Base-by-base conservation (phyloP, 2,329 filamentous ascomycete genomes). In the Epichloe typhina region DNA sequence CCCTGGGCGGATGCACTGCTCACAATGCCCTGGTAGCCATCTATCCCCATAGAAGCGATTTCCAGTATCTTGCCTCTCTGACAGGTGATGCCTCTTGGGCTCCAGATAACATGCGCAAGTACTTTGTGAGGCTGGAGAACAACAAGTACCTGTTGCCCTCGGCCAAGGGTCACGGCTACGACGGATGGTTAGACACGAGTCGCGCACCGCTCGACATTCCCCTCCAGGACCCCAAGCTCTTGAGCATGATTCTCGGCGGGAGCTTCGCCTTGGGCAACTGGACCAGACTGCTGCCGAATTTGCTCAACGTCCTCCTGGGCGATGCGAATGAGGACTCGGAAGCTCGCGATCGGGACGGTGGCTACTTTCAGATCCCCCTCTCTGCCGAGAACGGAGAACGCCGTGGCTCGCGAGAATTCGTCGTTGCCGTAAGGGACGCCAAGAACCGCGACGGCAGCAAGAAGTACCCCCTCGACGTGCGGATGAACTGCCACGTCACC, bases 21-120 rank as follows among this genome's bases (percentile, higher is more conserved):
- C 81, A 85, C 64, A 80, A 82, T 43, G 79, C 78, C 6, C 63
- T 82, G 43, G 75, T 84, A 46, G 70, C 74, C 15, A 68, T 82
- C 26, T 74, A 79, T 53, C 80, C 81, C 0, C 72, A 78, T 52
- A 69, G 75, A 45, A 74, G 71, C 31, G 82, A 84, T 62, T 84
- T 76, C 64, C 69, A 80, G 44, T 64, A 75, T 57, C 75, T 84
- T 50, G 73, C 72, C 3, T 62, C 64, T 12, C 58, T 83, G 31
- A 84, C 81, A 2, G 79, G 80, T 4, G 81, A 85, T 57, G 56
- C 63, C 2, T 77, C 76, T 0, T 84, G 81, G 80, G 64, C 67
- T 0, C 68, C 79, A 0, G 64, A 68, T 5, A 79, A 79, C 53
- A 83, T 84, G 79, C 70, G 79, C 53, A 67, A 72, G 54, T 81